phyloP scores from a whole-genome alignment of 768 basidiomycete species.

The Hypsizygus marmoreus region DNA sequence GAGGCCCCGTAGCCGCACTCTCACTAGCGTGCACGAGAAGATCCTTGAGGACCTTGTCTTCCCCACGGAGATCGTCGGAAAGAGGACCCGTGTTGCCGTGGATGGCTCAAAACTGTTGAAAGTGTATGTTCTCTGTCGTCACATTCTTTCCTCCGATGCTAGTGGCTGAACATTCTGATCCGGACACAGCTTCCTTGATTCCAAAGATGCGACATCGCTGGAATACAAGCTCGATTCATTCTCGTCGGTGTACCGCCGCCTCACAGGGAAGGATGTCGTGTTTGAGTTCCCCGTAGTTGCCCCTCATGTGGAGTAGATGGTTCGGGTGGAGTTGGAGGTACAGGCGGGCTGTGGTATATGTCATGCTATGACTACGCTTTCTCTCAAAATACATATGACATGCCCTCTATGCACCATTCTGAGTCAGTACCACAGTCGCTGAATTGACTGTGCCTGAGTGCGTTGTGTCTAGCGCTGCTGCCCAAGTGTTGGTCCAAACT shows the following conservation, averaged over 20 bases:
- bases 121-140: conserved; percentile 82
- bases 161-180: conserved; percentile 16
- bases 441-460: no score
- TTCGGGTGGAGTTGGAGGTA: conserved; percentile 31
- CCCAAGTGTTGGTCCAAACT: no score
- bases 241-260: conserved; percentile 91
- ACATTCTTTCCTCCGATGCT: conserved; percentile 14
- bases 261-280: conserved; percentile 96
- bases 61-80: conserved; percentile 99
- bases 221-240: conserved; percentile 99
- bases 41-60: conserved; percentile 98
- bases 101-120: conserved; percentile 96
- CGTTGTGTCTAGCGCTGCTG: no score
- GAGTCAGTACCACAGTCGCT: not conserved
- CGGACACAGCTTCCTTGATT: conserved; percentile 82
- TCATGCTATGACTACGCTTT: conserved; percentile 25
- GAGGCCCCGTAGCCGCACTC: conserved; percentile 94
- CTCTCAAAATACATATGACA: conserved; percentile 20
- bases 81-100: conserved; percentile 90
- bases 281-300: conserved; percentile 86
- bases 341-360: conserved; percentile 29
- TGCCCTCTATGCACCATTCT: conserved; percentile 7
- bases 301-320: conserved; percentile 49
- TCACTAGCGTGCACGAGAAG: conserved; percentile 97
- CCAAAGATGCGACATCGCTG: conserved; percentile 95